Percentiles rank a stretch among this genome's conserved stretches.
Evolutionary conservation across 305 asterid species (phyloP).

Genomic region (Fraxinus nigra): DNA sequence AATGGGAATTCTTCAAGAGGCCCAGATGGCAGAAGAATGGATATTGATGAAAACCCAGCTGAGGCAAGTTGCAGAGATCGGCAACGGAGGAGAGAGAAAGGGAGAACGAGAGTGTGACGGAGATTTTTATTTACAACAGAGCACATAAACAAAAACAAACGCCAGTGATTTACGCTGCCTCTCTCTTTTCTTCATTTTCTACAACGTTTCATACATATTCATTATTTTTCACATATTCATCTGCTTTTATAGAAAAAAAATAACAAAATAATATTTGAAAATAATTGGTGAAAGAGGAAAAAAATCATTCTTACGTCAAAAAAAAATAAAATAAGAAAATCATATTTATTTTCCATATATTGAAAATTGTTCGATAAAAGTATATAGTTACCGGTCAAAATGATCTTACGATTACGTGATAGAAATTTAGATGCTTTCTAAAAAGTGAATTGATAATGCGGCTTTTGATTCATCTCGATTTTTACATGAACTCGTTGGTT

Average conservation of each 20-base stretch:
- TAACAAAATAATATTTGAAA: not conserved
- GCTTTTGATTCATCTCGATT: not conserved
- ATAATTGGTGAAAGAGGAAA: not conserved
- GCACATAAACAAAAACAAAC: slow-evolving; percentile 27
- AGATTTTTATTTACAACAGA: slow-evolving; percentile 29
- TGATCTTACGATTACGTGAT: not conserved
- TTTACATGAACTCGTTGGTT: not conserved
- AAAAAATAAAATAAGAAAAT: not conserved
- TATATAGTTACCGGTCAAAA: not conserved
- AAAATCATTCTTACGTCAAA: not conserved
- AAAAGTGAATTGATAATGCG: not conserved
- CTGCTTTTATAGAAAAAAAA: not conserved
- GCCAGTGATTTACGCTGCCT: slow-evolving; percentile 34
- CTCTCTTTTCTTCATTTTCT: slow-evolving; percentile 13
- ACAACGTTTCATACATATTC: not conserved
- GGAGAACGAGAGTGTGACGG: slow-evolving; percentile 21
- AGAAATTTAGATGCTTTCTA: not conserved
- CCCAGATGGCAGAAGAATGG: slow-evolving; percentile 10
- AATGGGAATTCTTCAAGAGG: slow-evolving; percentile 20
- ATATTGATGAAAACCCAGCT: slow-evolving; percentile 23
- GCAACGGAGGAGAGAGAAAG: slow-evolving; percentile 39
- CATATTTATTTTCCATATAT: not conserved
- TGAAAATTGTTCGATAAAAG: not conserved
- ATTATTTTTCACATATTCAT: not conserved
- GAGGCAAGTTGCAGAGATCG: slow-evolving; percentile 26